These are phyloP conservation scores for Drechslerella stenobrocha DNA, from an alignment of 2,329 filamentous ascomycete species.

Conservation along the genomic window DNA sequence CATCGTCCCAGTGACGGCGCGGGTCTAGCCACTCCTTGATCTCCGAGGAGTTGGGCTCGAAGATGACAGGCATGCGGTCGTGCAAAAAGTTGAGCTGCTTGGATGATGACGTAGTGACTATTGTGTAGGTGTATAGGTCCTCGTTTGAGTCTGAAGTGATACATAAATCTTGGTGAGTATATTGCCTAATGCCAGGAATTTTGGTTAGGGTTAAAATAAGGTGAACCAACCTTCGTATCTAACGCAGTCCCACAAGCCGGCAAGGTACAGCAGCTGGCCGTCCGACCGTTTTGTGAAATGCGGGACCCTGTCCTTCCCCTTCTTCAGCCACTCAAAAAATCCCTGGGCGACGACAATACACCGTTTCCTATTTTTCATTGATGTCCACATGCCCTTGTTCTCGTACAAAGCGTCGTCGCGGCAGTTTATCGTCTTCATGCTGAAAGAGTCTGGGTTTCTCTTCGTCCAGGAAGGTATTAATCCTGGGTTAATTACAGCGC, in stretches of 20 bases:
- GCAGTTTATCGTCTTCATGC: constrained; percentile 90
- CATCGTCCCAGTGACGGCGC: constrained; percentile 69
- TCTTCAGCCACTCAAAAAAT: constrained; percentile 95
- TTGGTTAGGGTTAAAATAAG: not conserved
- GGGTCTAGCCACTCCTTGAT: constrained; percentile 74
- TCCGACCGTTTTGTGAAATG: constrained; percentile 83
- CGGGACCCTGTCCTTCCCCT: constrained; percentile 74
- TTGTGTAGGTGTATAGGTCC: constrained; percentile 82
- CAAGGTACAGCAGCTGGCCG: constrained; percentile 81
- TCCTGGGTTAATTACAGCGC: constrained; percentile 57
- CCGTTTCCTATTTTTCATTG: constrained; percentile 85
- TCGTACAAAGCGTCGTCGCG: constrained; percentile 80
- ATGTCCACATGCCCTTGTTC: constrained; percentile 82
- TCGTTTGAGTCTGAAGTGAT: constrained; percentile 62
- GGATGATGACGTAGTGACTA: constrained; percentile 89
- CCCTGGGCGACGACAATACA: constrained; percentile 87
- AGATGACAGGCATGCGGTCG: constrained; percentile 91
- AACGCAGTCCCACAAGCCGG: constrained; percentile 88
- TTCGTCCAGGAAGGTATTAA: constrained; percentile 93
- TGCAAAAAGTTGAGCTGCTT: constrained; percentile 82
- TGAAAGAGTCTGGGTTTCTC: constrained; percentile 73
- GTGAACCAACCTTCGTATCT: constrained; percentile 68
- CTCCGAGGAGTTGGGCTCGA: constrained; percentile 73
- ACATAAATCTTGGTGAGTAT: not conserved
- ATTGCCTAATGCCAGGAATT: not conserved